Evolutionary conservation across 495 filamentous ascomycete species (phyloP).

Genomic region (Hypomontagnella submonticulosa): DNA sequence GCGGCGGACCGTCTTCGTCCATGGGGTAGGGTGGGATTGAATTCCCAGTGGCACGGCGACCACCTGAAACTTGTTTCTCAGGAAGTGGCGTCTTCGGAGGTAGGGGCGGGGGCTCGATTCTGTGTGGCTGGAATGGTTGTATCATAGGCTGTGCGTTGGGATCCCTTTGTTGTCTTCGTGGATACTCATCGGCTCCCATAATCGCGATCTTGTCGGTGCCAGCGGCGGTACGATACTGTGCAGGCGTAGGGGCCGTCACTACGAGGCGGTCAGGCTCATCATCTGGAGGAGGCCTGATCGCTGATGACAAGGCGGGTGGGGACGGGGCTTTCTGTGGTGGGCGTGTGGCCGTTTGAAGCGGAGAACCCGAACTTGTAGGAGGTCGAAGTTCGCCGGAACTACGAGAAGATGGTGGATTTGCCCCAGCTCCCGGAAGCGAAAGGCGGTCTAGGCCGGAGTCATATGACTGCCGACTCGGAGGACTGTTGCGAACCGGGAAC

Average conservation of each 20-base stretch:
- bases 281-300: constrained; percentile 47
- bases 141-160: constrained; percentile 46
- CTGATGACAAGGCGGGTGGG: constrained; percentile 43
- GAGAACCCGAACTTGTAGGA: constrained; percentile 42
- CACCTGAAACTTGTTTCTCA: constrained; percentile 46
- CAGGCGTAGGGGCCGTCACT: constrained; percentile 63
- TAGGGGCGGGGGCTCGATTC: constrained; percentile 75
- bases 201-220: constrained; percentile 71
- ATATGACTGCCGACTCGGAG: constrained; percentile 57
- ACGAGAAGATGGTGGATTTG: constrained; percentile 53
- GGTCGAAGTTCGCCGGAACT: constrained; percentile 55
- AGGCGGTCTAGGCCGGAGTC: constrained; percentile 59
- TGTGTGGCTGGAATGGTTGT: constrained; percentile 58
- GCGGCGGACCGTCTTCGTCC: constrained; percentile 84
- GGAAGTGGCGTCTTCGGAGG: constrained; percentile 87
- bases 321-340: constrained; percentile 46
- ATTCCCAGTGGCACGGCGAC: constrained; percentile 46
- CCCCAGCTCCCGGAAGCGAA: constrained; percentile 43
- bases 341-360: constrained; percentile 49
- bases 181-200: constrained; percentile 66
- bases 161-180: constrained; percentile 55
- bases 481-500: constrained; percentile 45
- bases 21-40: constrained; percentile 77
- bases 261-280: constrained; percentile 59
- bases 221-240: constrained; percentile 59